Base-by-base conservation (phyloP, 257 asterid species). In the Solanum chmielewskii region DNA sequence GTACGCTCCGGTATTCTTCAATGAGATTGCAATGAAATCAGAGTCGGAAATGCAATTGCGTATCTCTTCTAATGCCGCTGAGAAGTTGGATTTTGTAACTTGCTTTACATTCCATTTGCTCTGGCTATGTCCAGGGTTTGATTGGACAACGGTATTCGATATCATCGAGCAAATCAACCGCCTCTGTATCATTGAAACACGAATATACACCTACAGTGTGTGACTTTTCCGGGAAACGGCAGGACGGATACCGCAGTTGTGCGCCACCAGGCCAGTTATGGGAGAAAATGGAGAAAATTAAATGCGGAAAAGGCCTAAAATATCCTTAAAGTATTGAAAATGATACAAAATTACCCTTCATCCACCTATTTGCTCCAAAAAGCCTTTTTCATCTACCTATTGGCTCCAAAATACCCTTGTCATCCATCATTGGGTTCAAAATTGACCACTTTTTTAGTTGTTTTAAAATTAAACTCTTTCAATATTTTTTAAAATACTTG, bases 1-100 rank as follows among this genome's bases (percentile, higher is more conserved):
- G 92, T 91, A 92, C 87, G 92, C 93, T 84, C 99, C 99, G 85
- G 98, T 95, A 87, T 88, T 94, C 91, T 94, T 93, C 91, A 93
- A 64, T 69, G 97, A 93, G 59, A 90, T 89, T 15, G 97, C 95
- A 33, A 94, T 75, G 89, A 88, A 96, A 86, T 96, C 93, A 88
- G 97, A 94, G 59, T 81, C 86, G 88, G 39, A 64, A 66, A 94
- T 86, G 89, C 88, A 92, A 35, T 87, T 80, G 87, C 87, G 89
- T 75, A 95, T 70, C 64, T 94, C 95, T 66, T 85, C 88, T 25
- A 95, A 20, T 42, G 94, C 90, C 83, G 92, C 93, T 15, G 94
- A 31, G 93, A 94, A 96, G 84, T 94, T 95, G 80, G 94, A 87
- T 59, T 93, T 95, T 0, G 91, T 90, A 59, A 96, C 99, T 91